Base-by-base conservation (phyloP, 768 basidiomycete species). In the Panaeolus cyanescens region DNA sequence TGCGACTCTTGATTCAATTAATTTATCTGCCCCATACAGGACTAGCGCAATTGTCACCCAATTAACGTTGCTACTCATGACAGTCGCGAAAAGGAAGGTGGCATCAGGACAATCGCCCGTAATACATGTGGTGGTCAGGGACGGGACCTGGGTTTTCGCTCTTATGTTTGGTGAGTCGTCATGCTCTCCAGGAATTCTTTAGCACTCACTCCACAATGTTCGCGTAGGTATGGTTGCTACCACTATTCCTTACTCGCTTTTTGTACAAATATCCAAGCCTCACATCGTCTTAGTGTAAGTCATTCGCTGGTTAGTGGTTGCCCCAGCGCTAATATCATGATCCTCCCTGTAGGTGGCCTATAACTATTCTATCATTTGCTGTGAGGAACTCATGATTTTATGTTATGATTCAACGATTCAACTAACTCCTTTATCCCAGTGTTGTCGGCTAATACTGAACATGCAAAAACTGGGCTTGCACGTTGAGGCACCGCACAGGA, bases 131-230 rank as follows among this genome's bases (percentile, higher is more conserved):
- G 58, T 65, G 13, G 62, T 66, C 4, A 56, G 64, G 15, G 65
- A 68, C 34, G 65, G 65, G 20, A 64, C 64, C 12, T 66, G 67
- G 54, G 56, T 64, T 5, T 65, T 66, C 32, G 65, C 59, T 17
- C 59, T 68, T 31, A 59, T 66, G 13, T 54, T 66, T 37, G 63
- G 65, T 65, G 32, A n/a, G 40, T 42, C 3, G n/a, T 7, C 7
- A 7, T 34, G 13, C 13, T 13, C 7, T 6, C 33, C 13, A 13
- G 10, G 9, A 32, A 20, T 34, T 9, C 5, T 7, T 3, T 15
- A 60, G 25, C 5, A 12, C 4, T 5, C 25, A 50, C 13, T 60
- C 15, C 19, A 2, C 4, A 8, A 22, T 20, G 3, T 19, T n/a
- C 10, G 19, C 37, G 13, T 20, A 65, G 67, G 64, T 8, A 60